Percentiles rank a stretch among this genome's conserved stretches.
These are phyloP conservation scores for Ustilago hordei DNA, from an alignment of 1,284 basidiomycete species.

Conservation along the genomic window DNA sequence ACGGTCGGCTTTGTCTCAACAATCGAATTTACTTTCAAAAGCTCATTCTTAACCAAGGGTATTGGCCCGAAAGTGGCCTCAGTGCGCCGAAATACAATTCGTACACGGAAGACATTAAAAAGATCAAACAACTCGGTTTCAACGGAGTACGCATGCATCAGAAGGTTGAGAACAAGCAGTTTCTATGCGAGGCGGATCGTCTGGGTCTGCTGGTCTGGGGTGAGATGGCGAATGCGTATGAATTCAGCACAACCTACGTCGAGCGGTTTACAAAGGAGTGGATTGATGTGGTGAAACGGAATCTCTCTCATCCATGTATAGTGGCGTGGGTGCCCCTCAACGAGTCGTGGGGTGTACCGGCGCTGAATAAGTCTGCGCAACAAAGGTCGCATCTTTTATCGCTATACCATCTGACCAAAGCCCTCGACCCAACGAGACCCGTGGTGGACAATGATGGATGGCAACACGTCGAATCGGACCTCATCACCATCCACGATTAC, in stretches of 20 bases:
- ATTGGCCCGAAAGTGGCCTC: conserved; percentile 45
- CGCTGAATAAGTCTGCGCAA: conserved; percentile 26
- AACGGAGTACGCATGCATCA: conserved; percentile 56
- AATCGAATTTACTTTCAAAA: conserved; percentile 52
- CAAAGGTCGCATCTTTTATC: conserved; percentile 41
- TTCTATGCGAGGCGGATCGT: conserved; percentile 43
- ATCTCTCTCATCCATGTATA: conserved; percentile 55
- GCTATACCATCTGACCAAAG: conserved; percentile 50
- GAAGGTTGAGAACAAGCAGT: conserved; percentile 45
- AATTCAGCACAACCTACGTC: conserved; percentile 36
- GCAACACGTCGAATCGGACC: conserved; percentile 50
- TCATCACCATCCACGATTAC: conserved; percentile 54
- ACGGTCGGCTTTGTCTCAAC: conserved; percentile 54
- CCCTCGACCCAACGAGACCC: conserved; percentile 43
- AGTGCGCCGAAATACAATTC: conserved; percentile 28
- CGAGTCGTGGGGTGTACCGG: conserved; percentile 50
- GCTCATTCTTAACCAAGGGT: conserved; percentile 55
- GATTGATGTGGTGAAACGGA: conserved; percentile 46
- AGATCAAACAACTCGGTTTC: conserved; percentile 52
- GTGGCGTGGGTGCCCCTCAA: conserved; percentile 56
- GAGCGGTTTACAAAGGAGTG: conserved; percentile 50
- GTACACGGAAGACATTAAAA: conserved; percentile 37
- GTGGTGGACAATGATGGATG: conserved; percentile 56
- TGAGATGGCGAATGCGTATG: conserved; percentile 57
- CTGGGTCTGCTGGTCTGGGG: conserved; percentile 56